Evolutionary conservation across 176 grass and related monocot species (phyloP), one percentile per base, ranked within the genome.

Genomic region (Poa annua): DNA sequence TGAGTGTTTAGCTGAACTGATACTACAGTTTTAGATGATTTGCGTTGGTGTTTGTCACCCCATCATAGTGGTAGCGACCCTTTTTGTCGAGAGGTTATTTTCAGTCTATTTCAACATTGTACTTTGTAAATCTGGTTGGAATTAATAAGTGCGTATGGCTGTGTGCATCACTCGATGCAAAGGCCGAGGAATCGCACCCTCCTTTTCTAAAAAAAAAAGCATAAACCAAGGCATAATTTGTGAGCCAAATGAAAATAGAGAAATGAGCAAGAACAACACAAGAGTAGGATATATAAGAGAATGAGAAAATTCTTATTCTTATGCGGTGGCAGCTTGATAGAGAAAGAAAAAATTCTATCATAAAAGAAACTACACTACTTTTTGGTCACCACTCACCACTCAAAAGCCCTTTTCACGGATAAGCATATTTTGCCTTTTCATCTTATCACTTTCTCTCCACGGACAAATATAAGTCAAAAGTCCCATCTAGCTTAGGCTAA

Each of bases 381-480:
- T 81, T 70, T 57, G 33, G 17, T 10, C 53, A 56, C 53, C 53
- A 19, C 35, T 54, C 79, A 53, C 29, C 77, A 56, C 49, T 56
- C 50, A 87, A 69, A 76, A 51, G 38, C 20, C 39, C 85, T 82
- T 87, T 87, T 75, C 85, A 13, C 11, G 25, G 85, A 86, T 48
- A 88, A 83, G 52, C 64, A 88, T 83, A 16, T 44, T 50, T 71
- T 78, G 71, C 51, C 51, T 19, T 49, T 74, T 70, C 78, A 15
- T 57, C 11, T 48, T 50, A 17, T 50, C 45, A 19, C 45, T 17
- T 15, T 32, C 45, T 17, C 24, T 32, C 24, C 8, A 0, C 42
- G 26, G 11, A 70, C 11, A 71, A 41, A 11, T 24, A 10, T 22
- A 45, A 70, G 41, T 26, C 69, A 25, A 29, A 72, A 72, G 44